Percentiles rank a stretch among this genome's conserved stretches.
phyloP scores from a whole-genome alignment of 192 early-diverging fungal species.

The Endogone sp. region DNA sequence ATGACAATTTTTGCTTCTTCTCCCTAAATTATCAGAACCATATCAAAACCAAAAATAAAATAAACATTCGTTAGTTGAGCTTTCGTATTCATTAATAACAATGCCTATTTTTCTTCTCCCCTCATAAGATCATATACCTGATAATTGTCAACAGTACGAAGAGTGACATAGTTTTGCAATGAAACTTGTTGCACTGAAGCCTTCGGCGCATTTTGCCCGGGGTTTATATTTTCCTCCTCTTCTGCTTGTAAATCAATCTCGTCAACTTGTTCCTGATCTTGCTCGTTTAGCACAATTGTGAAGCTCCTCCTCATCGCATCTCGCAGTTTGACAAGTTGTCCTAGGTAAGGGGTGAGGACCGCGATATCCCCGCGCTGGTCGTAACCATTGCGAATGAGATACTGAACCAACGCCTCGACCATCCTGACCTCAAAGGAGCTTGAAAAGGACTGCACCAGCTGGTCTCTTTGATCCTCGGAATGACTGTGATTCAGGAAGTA shows the following conservation, averaged over 20 bases:
- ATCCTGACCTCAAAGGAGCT: constrained; percentile 39
- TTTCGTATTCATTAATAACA: neutral
- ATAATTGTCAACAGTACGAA: constrained; percentile 43
- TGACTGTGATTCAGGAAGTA: constrained; percentile 47
- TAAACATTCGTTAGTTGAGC: constrained; percentile 12
- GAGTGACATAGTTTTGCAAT: constrained; percentile 25
- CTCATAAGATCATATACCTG: constrained; percentile 24
- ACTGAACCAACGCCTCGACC: constrained; percentile 38
- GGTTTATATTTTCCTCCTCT: constrained; percentile 8
- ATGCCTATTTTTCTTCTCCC: too few species aligned
- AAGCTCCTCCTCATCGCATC: constrained; percentile 20
- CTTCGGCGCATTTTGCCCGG: neutral
- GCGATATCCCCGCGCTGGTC: constrained; percentile 46
- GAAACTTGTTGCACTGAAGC: constrained; percentile 12
- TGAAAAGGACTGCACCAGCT: neutral
- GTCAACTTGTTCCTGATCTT: constrained; percentile 29
- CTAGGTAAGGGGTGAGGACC: constrained; percentile 53
- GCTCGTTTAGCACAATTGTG: constrained; percentile 30
- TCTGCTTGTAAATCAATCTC: constrained; percentile 14
- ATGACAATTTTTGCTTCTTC: constrained; percentile 99
- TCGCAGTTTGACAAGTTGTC: constrained; percentile 37
- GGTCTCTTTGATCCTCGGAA: constrained; percentile 31
- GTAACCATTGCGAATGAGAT: constrained; percentile 45
- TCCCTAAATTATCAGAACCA: constrained; percentile 96
- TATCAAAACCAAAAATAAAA: constrained; percentile 75